Evolutionary conservation across 192 early-diverging fungal species (phyloP), one percentile per base, ranked within the genome.

Genomic region (Haplosporangium gracile): DNA sequence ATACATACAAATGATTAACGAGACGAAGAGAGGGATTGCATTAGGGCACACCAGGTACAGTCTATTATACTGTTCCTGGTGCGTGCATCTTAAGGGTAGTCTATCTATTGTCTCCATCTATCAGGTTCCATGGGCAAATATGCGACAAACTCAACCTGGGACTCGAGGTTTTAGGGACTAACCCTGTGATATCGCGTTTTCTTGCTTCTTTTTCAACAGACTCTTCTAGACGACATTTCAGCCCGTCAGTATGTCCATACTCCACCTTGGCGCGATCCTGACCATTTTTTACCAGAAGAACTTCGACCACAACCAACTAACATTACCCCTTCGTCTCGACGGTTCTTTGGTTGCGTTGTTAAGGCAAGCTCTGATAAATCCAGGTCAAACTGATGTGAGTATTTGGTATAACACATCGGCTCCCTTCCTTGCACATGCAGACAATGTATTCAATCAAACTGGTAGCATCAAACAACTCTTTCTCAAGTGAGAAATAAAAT

Each of bases 321-420:
- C 71, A 82, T 77, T n/a, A 36, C 74, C 38, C 80, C 74, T 47
- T 82, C 74, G 29, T 72, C 74, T 63, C 74, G 80, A 63, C 69
- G 39, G 74, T 82, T 82, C 80, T 82, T 76, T 82, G 72, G 79
- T 38, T 74, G 78, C 72, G 24, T 72, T 79, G 42, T 80, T 6
- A 74, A 80, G 78, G 71, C 53, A 80, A 79, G 70, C 77, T 5
- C 70, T 29, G 38, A 60, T 8, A 72, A 70, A 79, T 39, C 70
- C 16, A 72, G 10, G 70, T 55, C 70, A 72, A 22, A 34, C 2
- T 71, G 77, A 79, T 36, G 36, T 36, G 36, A 36, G 36, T 36
- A 36, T 36, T 36, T 36, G 36, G 36, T 36, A 36, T 36, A 36
- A 36, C 36, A 36, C 1, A 36, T 36, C 36, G 36, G 36, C 36